Percentiles rank a stretch among this genome's conserved stretches.
Conservation (phyloP, 129 eudicot species). For the Daucus carota region DH1_v3.0 NC_030383.2:40867001-40867500, state of each 20-base stretch:
- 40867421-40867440: not conserved
- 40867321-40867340: not conserved
- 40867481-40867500: not conserved
- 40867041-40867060: not conserved
- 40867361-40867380: not conserved
- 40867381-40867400: constrained; percentile 4
- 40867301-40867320: not conserved
- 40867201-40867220: constrained; percentile 22
- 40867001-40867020: constrained; percentile 15
- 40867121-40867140: constrained; percentile 16
- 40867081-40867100: constrained; percentile 4
- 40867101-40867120: constrained; percentile 23
- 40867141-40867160: constrained; percentile 26
- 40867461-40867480: not conserved
- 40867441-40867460: not conserved
- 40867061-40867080: not conserved
- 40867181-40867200: not conserved
- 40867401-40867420: not conserved
- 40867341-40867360: not conserved
- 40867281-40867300: not conserved
- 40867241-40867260: constrained; percentile 34
- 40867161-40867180: constrained; percentile 22
- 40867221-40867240: constrained; percentile 25
- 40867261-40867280: constrained; percentile 27
- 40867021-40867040: too few species aligned